A percentile compares a stretch with the other conserved stretches of the same genome.
phyloP scores from a whole-genome alignment of 805 yeast genomes.

The Brettanomyces anomalus region DNA sequence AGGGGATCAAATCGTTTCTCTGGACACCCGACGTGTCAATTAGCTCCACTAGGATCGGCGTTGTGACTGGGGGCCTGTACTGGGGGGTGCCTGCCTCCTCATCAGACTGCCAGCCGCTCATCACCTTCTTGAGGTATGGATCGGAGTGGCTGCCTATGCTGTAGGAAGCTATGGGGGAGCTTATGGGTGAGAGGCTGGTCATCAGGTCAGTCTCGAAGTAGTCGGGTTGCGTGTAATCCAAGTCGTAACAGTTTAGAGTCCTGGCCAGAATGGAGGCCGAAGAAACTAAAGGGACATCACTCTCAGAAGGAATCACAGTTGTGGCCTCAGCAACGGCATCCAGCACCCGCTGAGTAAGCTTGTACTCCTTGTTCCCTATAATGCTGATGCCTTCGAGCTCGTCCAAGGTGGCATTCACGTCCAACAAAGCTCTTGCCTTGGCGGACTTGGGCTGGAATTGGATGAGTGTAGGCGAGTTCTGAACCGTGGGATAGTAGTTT shows the following conservation, averaged over 20 bases:
- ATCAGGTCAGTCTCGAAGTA: slow-evolving; percentile 11
- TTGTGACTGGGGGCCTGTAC: slow-evolving; percentile 39
- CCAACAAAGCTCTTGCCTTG: slow-evolving; percentile 34
- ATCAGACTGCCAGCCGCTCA: slow-evolving; percentile 8
- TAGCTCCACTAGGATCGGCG: slow-evolving; percentile 59
- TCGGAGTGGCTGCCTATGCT: slow-evolving; percentile 2
- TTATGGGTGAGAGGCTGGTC: slow-evolving; percentile 6
- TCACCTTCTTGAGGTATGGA: slow-evolving; percentile 8
- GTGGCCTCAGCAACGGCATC: slow-evolving; percentile 1
- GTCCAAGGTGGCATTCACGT: slow-evolving; percentile 35
- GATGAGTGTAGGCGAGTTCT: slow-evolving; percentile 49
- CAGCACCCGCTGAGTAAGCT: slow-evolving; percentile 11
- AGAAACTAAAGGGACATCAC: not conserved
- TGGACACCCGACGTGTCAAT: slow-evolving; percentile 71
- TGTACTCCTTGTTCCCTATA: slow-evolving; percentile 7
- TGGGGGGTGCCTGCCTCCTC: slow-evolving; percentile 9
- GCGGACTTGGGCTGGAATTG: slow-evolving; percentile 38
- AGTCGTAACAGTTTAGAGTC: slow-evolving; percentile 20
- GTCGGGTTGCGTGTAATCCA: slow-evolving; percentile 17
- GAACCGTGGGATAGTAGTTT: slow-evolving; percentile 67
- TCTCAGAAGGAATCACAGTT: not conserved
- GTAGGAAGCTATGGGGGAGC: slow-evolving; percentile 10
- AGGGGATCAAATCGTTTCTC: slow-evolving; percentile 62
- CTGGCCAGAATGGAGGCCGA: slow-evolving; percentile 3
- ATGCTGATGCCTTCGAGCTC: slow-evolving; percentile 25